Percentiles rank a stretch among this genome's conserved stretches.
Conservation (phyloP, 2,329 filamentous ascomycete genomes). For the Coniosporium tulheliwenetii region DNA sequence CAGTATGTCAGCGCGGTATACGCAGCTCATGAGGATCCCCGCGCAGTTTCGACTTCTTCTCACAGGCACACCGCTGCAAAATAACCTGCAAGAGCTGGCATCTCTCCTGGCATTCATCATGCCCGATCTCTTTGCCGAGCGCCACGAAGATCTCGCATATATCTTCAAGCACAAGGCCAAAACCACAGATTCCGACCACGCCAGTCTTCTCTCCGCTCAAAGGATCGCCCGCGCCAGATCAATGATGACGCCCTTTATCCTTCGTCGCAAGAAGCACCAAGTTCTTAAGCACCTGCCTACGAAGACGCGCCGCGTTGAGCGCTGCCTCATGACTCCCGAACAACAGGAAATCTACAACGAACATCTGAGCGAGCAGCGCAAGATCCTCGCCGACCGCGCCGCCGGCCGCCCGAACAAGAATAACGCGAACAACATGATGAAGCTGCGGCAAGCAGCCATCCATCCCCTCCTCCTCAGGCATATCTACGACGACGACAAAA, state of each 20-base stretch:
- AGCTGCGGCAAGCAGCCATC: constrained; percentile 79
- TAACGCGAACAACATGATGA: constrained; percentile 54
- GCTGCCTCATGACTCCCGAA: constrained; percentile 59
- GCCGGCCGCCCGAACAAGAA: constrained; percentile 38
- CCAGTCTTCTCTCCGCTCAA: constrained; percentile 71
- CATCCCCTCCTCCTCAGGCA: constrained; percentile 79
- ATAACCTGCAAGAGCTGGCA: constrained; percentile 85
- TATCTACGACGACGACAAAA: constrained; percentile 58
- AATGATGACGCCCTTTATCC: constrained; percentile 88
- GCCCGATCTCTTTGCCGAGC: constrained; percentile 63
- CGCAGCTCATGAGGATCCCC: constrained; percentile 59
- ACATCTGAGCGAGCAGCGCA: constrained; percentile 46
- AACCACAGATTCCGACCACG: constrained; percentile 59
- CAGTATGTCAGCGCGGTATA: constrained; percentile 65
- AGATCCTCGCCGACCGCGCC: constrained; percentile 43
- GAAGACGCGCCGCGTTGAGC: constrained; percentile 64
- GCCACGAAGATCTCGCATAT: constrained; percentile 63
- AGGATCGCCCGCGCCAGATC: constrained; percentile 74
- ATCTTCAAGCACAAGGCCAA: constrained; percentile 90
- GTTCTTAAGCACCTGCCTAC: constrained; percentile 68
- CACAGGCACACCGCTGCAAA: constrained; percentile 81
- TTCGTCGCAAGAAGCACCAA: constrained; percentile 85
- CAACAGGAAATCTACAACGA: constrained; percentile 63
- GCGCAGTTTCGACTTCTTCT: constrained; percentile 76
- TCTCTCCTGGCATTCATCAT: constrained; percentile 90